Evolutionary conservation across 2,329 filamentous ascomycete genomes (phyloP).

Genomic region (Arachnomyces sp.): DNA sequence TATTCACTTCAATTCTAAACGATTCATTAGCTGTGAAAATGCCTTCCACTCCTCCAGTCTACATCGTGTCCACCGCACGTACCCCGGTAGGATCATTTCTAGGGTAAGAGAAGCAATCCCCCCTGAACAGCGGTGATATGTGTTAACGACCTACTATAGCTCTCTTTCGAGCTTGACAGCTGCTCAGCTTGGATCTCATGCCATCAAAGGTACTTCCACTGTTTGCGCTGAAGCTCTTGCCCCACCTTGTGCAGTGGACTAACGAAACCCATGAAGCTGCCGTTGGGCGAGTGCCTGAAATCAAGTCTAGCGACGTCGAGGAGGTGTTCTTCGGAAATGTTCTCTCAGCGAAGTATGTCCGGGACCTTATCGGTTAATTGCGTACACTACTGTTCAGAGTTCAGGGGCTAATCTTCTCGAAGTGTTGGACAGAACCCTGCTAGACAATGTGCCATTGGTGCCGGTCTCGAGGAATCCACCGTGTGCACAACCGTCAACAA

Average conservation of each 20-base stretch:
- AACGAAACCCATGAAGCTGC: conserved; percentile 46
- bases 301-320: conserved; percentile 84
- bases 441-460: conserved; percentile 84
- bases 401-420: conserved; percentile 1
- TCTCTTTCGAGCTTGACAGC: conserved; percentile 83
- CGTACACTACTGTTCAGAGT: background rate
- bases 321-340: conserved; percentile 99
- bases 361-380: conserved; percentile 6
- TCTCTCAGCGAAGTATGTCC: conserved; percentile 75
- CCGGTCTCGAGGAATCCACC: conserved; percentile 71
- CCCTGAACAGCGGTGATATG: conserved; percentile 7
- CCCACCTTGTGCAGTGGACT: background rate
- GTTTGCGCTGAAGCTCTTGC: background rate
- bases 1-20: too few relatives aligned
- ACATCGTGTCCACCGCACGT: conserved; percentile 86
- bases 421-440: conserved; percentile 95
- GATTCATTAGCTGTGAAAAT: conserved; percentile 44
- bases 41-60: conserved; percentile 77
- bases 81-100: conserved; percentile 93
- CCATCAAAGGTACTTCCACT: conserved; percentile 69
- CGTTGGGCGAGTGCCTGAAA: conserved; percentile 73
- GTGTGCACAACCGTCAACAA: conserved; percentile 96
- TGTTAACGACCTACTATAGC: conserved; percentile 41
- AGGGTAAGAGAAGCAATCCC: conserved; percentile 53
- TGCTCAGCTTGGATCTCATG: conserved; percentile 77